Conservation (phyloP, 148 eudicot species). For the Chenopodium quinoa region DNA sequence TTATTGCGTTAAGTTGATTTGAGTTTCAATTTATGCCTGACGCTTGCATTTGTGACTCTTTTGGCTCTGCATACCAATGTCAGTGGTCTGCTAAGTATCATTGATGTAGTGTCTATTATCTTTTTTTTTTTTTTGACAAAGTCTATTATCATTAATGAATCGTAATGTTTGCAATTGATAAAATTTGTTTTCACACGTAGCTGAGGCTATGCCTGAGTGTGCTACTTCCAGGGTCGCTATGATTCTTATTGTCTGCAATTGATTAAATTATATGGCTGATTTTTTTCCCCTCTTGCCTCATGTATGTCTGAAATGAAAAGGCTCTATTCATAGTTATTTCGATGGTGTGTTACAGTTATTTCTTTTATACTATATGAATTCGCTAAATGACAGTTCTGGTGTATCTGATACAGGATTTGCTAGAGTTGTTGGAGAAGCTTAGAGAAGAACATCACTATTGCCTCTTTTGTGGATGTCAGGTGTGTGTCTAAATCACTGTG, state of each 20-base stretch:
- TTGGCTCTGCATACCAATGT: background rate
- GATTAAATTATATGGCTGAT: background rate
- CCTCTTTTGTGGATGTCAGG: conserved; percentile 95
- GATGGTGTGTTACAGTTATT: background rate
- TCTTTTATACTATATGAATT: background rate
- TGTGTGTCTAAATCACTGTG: conserved; percentile 24
- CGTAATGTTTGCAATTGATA: background rate
- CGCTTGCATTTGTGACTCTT: background rate
- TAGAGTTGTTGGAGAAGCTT: conserved; percentile 57
- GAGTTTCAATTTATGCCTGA: too few species aligned
- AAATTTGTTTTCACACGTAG: too few species aligned
- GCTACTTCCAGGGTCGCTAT: background rate
- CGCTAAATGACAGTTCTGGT: conserved; percentile 7
- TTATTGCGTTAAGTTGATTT: too few species aligned
- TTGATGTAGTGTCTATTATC: background rate
- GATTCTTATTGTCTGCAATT: too few species aligned
- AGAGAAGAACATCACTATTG: conserved; percentile 81
- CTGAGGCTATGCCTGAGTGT: background rate
- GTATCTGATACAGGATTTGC: conserved; percentile 66
- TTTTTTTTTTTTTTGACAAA: too few species aligned
- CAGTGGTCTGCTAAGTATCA: background rate
- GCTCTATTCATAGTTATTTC: background rate
- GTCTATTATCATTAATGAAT: background rate
- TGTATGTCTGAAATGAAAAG: background rate
- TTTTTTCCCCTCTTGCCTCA: background rate